These are phyloP conservation scores for Aspergillus floridensis DNA, from an alignment of 2,329 filamentous ascomycete species.

Conservation along the genomic window DNA sequence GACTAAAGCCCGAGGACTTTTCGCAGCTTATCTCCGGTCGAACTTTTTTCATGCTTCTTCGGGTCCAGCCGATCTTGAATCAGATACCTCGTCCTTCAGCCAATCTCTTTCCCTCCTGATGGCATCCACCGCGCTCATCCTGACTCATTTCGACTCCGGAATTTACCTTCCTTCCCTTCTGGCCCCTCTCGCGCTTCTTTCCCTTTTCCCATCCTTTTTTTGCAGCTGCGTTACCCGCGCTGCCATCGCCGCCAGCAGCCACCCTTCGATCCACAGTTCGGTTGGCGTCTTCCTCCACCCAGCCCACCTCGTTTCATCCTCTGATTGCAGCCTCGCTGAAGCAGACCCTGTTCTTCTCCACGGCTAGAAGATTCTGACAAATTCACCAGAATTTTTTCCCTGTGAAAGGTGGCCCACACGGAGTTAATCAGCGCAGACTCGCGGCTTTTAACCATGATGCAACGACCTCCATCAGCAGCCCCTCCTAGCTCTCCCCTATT, in stretches of 20 bases:
- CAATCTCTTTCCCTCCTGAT: not conserved
- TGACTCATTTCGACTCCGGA: not conserved
- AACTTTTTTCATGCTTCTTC: not conserved
- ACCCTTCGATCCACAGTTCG: not conserved
- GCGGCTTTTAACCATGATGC: constrained; percentile 13
- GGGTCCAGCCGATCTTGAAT: not conserved
- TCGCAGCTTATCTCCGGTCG: not conserved
- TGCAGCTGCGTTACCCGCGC: not conserved
- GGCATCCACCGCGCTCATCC: not conserved
- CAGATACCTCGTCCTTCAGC: not conserved
- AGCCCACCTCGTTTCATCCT: not conserved
- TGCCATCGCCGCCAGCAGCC: not conserved
- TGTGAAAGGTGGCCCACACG: constrained; percentile 1
- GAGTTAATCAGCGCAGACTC: constrained; percentile 12
- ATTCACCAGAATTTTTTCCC: constrained; percentile 8
- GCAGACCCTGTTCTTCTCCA: not conserved
- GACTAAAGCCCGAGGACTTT: not conserved
- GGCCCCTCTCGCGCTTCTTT: too few species aligned
- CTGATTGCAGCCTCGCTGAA: not conserved
- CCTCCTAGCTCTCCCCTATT: not conserved
- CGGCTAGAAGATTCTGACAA: constrained; percentile 12
- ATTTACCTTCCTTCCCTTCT: too few species aligned
- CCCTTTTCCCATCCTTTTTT: too few species aligned
- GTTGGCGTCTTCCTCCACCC: not conserved
- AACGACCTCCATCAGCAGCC: not conserved